phyloP scores from a whole-genome alignment of 2,329 filamentous ascomycete species.

The Paecilomyces formosus region DNA sequence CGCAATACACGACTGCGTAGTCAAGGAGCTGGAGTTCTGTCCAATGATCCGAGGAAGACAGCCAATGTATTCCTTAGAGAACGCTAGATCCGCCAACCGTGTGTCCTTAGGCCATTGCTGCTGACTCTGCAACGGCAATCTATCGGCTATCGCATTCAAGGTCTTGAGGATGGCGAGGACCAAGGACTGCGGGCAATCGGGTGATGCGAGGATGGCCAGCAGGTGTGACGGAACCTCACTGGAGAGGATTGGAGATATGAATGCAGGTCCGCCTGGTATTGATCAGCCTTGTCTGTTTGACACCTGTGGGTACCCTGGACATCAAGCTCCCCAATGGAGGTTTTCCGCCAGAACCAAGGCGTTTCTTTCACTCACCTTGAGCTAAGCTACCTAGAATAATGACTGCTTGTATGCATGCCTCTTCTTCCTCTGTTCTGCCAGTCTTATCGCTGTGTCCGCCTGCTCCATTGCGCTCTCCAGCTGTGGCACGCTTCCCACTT shows the following conservation, averaged over 20 bases:
- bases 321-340: background rate
- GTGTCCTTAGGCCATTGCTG: conserved; percentile 43
- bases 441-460: conserved; percentile 16
- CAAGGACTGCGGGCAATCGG: conserved; percentile 57
- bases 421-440: conserved; percentile 54
- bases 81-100: conserved; percentile 56
- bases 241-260: conserved; percentile 65
- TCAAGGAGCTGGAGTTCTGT: conserved; percentile 46
- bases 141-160: conserved; percentile 63
- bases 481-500: conserved; percentile 23
- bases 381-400: conserved; percentile 80
- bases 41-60: conserved; percentile 60
- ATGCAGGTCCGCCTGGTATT: conserved; percentile 64
- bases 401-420: conserved; percentile 67
- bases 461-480: conserved; percentile 20
- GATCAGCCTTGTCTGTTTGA: conserved; percentile 10
- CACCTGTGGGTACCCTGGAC: background rate
- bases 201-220: conserved; percentile 61
- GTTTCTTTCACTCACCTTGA: conserved; percentile 52
- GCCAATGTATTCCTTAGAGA: conserved; percentile 53
- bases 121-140: conserved; percentile 50
- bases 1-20: conserved; percentile 44
- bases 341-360: background rate
- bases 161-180: conserved; percentile 67
- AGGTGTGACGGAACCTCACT: conserved; percentile 62